Base-by-base conservation (phyloP, 306 rosid genomes). In the Medicago arabica region DNA sequence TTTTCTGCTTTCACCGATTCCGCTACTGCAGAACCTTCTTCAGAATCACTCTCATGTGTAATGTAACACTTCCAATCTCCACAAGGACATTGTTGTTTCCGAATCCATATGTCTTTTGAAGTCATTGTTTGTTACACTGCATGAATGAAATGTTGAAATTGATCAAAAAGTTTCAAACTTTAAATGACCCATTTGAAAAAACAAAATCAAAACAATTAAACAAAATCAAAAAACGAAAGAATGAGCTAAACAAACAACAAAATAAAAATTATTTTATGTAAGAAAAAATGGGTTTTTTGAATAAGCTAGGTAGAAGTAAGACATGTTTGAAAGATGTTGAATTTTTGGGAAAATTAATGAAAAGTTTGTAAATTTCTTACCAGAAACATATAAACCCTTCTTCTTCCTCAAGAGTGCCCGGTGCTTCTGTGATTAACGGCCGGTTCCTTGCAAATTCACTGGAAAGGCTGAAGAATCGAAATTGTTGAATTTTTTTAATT, bases 1-100 rank as follows among this genome's bases (percentile, higher is more conserved):
- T 71, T 75, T 25, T 88, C 96, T 39, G 80, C 70, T 67, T 85
- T 92, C 57, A 81, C 86, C 67, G 86, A 86, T 71, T 89, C 91
- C 1, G 93, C 79, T 17, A 85, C 87, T 23, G 82, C 39, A 40
- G 86, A 85, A 60, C 86, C 69, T 81, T 89, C 97, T 44, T 88
- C 96, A 40, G 86, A 77, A 60, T 89, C 96, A 10, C 92, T 86
- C 64, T 92, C 97, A 74, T 80, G 71, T 19, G 97, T 85, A 74
- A 92, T 80, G 62, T 85, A 92, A 78, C 99, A 96, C 60, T 92
- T 92, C 99, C 98, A 96, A 89, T 96, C 99, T 59, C 99, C 96
- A 82, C 99, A 96, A 13, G 99, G 99, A 83, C 98, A 95, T 84
- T 90, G 97, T 53, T 90, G 97, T 82, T 93, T 81, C 71, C 91